Base-by-base conservation (phyloP, 1,284 basidiomycete genomes). In the Fomitopsis pinicola region DNA sequence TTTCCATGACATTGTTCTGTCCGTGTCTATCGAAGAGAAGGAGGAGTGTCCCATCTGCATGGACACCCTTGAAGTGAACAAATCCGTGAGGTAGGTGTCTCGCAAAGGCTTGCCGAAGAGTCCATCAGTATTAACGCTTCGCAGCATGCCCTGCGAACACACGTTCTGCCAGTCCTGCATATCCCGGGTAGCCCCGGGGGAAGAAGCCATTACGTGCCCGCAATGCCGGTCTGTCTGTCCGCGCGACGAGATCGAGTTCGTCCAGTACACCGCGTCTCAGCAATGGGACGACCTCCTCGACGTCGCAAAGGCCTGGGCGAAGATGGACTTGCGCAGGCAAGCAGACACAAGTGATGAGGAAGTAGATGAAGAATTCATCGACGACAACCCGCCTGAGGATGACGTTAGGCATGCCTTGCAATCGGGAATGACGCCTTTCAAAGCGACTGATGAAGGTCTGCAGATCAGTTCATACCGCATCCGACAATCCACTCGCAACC, bases 241-340 rank as follows among this genome's bases (percentile, higher is more conserved):
- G 2, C 66, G 75, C 50, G 75, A 79, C 4, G 76, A 79, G 4
- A 60, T 78, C 36, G 78, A 80, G 63, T 60, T 70, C 12, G 71
- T 85, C 7, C 67, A 75, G 44, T 74, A 76, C 61, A 81, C 78
- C 33, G 80, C 81, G 35, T 69, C 70, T 12, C 70, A 78, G 42
- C 79, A 81, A 58, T 85, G 82, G 82, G 82, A 85, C 64, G 66
- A 69, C 22, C 68, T 84, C 8, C 69, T 82, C 1, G 72, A 77
- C 6, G 68, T 82, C 3, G 82, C 81, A 5, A 70, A 69, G 40
- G 67, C 71, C 22, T 82, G 78, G 76, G 73, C 74, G 22, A 68
- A 66, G 54, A 72, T 78, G 46, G 80, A 82, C 63, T 64, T 64
- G 1, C 67, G 72, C 30, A 68, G 76, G 48, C 74, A 72, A 56